Evolutionary conservation across 257 asterid species (phyloP).

Genomic region (Scutellaria barbata): DNA sequence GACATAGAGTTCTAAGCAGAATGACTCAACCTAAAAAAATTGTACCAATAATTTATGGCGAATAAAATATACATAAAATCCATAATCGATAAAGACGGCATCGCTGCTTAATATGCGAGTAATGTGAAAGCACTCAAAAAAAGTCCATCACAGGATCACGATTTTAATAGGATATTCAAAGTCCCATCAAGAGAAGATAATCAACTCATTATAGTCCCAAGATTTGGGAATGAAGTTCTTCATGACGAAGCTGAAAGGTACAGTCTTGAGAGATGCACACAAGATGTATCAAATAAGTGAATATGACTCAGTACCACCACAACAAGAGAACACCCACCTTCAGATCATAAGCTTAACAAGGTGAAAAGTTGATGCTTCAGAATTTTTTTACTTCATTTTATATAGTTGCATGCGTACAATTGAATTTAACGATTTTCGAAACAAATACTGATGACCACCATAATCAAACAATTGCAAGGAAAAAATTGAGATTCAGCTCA

Average conservation of each 20-base stretch:
- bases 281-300: constrained; percentile 8
- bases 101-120: background rate
- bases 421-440: constrained; percentile 14
- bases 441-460: constrained; percentile 17
- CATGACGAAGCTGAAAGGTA: constrained; percentile 1
- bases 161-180: background rate
- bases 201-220: constrained; percentile 7
- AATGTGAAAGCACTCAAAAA: constrained; percentile 18
- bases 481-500: constrained; percentile 12
- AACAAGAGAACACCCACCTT: constrained; percentile 18
- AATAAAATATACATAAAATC: background rate
- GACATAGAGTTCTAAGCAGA: constrained; percentile 12
- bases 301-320: constrained; percentile 30
- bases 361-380: constrained; percentile 4
- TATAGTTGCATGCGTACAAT: constrained; percentile 13
- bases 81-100: background rate
- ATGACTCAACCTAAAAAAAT: constrained; percentile 22
- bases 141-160: background rate
- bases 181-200: background rate
- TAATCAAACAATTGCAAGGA: constrained; percentile 24
- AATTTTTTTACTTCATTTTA: constrained; percentile 3
- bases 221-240: constrained; percentile 7
- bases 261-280: constrained; percentile 8
- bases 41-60: constrained; percentile 6
- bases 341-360: constrained; percentile 19